A percentile compares a stretch with the other conserved stretches of the same genome.
phyloP scores from a whole-genome alignment of 305 asterid genomes.

The Petunia hybrid region DNA sequence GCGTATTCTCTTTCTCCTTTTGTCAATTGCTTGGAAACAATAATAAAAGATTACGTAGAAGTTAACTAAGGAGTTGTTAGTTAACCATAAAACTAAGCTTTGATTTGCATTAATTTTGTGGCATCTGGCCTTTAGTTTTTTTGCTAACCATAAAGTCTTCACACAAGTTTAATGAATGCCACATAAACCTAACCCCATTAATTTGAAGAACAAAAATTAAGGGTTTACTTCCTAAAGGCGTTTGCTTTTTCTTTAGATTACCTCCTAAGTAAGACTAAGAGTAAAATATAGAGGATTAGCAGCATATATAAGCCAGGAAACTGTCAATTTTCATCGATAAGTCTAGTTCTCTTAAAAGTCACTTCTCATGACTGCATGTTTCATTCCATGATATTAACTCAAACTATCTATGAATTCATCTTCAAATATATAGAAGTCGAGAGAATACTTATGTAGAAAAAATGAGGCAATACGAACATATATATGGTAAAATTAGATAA shows the following conservation, averaged over 20 bases:
- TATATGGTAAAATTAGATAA: too few relatives aligned
- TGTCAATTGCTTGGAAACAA: constrained; percentile 21
- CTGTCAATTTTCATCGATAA: not conserved
- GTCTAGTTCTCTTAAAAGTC: not conserved
- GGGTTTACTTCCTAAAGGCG: not conserved
- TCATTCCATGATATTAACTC: not conserved
- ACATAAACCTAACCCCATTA: constrained; percentile 23
- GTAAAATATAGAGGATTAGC: not conserved
- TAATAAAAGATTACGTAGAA: constrained; percentile 16
- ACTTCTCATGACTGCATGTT: too few relatives aligned
- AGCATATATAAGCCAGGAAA: not conserved
- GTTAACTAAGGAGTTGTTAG: constrained; percentile 1
- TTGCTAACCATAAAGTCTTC: constrained; percentile 11
- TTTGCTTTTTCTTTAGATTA: constrained; percentile 5
- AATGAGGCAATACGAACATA: not conserved
- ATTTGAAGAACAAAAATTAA: too few relatives aligned
- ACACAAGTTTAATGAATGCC: constrained; percentile 22
- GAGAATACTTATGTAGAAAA: too few relatives aligned
- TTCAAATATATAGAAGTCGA: not conserved
- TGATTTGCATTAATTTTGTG: constrained; percentile 5
- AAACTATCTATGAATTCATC: not conserved
- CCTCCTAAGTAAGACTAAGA: not conserved
- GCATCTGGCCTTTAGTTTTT: constrained; percentile 13
- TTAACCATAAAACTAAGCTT: constrained; percentile 16
- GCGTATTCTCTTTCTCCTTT: not conserved